Conservation (phyloP, 164 flowering plant species). For the grape (Vitis vinifera) region DNA sequence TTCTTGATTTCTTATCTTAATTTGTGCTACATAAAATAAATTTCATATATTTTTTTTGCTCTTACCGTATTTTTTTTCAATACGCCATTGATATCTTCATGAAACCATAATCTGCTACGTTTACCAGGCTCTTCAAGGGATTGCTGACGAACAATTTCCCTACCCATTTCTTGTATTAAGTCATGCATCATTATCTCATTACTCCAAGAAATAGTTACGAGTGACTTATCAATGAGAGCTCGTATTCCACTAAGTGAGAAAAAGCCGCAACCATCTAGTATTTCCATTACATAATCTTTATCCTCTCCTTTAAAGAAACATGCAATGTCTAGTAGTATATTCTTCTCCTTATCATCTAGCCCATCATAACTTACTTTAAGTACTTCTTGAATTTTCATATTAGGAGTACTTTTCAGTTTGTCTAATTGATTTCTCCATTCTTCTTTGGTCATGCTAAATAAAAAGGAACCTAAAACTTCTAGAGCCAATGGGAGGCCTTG, state of each 20-base stretch:
- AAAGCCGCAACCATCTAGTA: not conserved
- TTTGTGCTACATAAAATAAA: too few species aligned
- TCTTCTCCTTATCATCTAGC: not conserved
- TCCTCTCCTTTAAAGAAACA: slow-evolving; percentile 5
- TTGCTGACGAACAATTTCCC: slow-evolving; percentile 16
- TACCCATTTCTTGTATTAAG: slow-evolving; percentile 16
- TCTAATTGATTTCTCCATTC: not conserved
- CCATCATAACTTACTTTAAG: not conserved
- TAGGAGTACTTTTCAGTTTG: not conserved
- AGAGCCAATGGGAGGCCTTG: slow-evolving; percentile 8
- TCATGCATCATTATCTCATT: slow-evolving; percentile 8
- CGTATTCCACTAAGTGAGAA: not conserved
- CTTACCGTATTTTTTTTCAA: not conserved
- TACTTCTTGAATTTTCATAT: not conserved
- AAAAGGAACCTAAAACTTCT: not conserved
- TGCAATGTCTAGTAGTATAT: not conserved
- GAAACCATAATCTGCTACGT: slow-evolving; percentile 7
- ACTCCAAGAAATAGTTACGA: not conserved
- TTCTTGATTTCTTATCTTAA: too few species aligned
- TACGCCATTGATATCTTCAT: not conserved
- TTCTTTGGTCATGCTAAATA: not conserved
- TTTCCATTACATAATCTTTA: not conserved
- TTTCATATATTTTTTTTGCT: too few species aligned
- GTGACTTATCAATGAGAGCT: slow-evolving; percentile 5
- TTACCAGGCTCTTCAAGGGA: slow-evolving; percentile 1